These are phyloP conservation scores for Teunomyces kruisii DNA, from an alignment of 805 yeast species.

Conservation along the genomic window DNA sequence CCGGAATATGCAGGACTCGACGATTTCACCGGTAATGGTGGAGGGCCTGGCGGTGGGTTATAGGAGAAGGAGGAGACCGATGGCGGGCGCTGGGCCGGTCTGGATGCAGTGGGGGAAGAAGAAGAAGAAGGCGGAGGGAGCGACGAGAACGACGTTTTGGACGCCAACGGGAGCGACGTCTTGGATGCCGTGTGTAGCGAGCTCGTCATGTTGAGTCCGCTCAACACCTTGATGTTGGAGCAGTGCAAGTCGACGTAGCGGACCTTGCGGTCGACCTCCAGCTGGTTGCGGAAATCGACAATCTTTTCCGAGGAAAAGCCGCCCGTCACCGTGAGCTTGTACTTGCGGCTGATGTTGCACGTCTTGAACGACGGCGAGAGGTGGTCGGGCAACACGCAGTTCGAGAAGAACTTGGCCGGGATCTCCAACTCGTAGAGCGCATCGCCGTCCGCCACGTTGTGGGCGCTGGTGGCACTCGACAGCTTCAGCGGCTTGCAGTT, in stretches of 20 bases:
- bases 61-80: not conserved
- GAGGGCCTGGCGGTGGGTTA: not conserved
- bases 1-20: not conserved
- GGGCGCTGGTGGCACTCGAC: slow-evolving; percentile 18
- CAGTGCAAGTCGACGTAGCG: slow-evolving; percentile 30
- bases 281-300: slow-evolving; percentile 13
- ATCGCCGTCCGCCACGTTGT: slow-evolving; percentile 4
- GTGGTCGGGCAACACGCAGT: slow-evolving; percentile 46
- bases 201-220: slow-evolving; percentile 31
- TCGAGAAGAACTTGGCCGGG: slow-evolving; percentile 37
- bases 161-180: slow-evolving; percentile 11
- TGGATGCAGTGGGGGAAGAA: not conserved
- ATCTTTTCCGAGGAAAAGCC: slow-evolving; percentile 28
- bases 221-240: slow-evolving; percentile 31
- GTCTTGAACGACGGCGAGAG: slow-evolving; percentile 55
- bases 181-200: slow-evolving; percentile 24
- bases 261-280: slow-evolving; percentile 20
- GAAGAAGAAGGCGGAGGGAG: not conserved
- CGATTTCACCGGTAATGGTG: too few species aligned
- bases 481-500: slow-evolving; percentile 27
- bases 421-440: slow-evolving; percentile 43
- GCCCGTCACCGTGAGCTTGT: slow-evolving; percentile 33
- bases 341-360: slow-evolving; percentile 54
- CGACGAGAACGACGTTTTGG: too few species aligned
- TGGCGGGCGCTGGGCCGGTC: not conserved